phyloP scores from a whole-genome alignment of 148 eudicot genomes.

The Nepenthes mirabilis region DNA sequence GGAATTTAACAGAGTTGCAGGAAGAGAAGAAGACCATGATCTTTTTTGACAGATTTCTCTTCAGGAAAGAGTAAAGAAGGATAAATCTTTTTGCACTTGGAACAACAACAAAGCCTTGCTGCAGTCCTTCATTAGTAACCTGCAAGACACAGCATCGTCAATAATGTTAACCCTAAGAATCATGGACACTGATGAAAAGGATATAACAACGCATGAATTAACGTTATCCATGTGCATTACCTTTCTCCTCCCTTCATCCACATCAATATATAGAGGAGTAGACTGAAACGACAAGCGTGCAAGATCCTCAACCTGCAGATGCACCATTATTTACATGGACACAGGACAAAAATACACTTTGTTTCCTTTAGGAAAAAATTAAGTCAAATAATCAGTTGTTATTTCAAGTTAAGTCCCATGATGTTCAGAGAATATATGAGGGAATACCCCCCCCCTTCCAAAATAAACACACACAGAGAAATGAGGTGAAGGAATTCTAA shows the following conservation, averaged over 20 bases:
- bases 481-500: too few relatives aligned
- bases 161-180: background rate
- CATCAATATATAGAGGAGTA: constrained; percentile 64
- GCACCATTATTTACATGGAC: background rate
- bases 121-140: constrained; percentile 95
- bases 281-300: constrained; percentile 80
- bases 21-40: constrained; percentile 98
- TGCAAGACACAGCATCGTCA: constrained; percentile 14
- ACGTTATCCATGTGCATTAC: constrained; percentile 18
- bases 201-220: background rate
- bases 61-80: constrained; percentile 77
- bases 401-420: background rate
- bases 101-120: constrained; percentile 83
- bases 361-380: background rate
- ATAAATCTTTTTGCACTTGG: constrained; percentile 76
- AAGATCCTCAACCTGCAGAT: constrained; percentile 76
- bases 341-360: background rate
- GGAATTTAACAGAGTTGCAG: constrained; percentile 86
- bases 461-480: too few relatives aligned
- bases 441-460: too few relatives aligned
- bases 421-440: too few relatives aligned
- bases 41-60: constrained; percentile 59
- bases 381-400: background rate
- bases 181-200: constrained; percentile 1
- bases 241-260: constrained; percentile 79